Base-by-base conservation (phyloP, 805 yeast genomes). In the Cyberlindnera euphorbiae region DNA sequence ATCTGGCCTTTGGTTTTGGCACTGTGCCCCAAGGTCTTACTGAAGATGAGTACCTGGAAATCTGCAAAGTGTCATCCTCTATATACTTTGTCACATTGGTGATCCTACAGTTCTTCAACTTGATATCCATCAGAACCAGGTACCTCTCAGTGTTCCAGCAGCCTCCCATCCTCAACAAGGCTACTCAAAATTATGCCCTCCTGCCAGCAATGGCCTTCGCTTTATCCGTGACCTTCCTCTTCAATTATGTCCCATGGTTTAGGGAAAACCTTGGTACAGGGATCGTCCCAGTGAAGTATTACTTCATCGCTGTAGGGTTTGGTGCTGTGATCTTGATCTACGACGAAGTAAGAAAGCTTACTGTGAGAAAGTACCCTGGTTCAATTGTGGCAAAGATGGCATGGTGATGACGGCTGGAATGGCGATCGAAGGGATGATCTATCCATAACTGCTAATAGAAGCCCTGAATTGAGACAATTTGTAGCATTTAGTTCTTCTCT, bases 61-160 rank as follows among this genome's bases (percentile, higher is more conserved):
- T 55, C 21, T 47, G 49, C 33, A 55, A 53, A 28, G 51, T 50
- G 18, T 65, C 71, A 3, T 66, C 73, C 2, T 64, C 72, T 3
- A 63, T 70, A 30, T 71, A 69, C 50, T 71, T 71, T 45, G 55
- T 60, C 28, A 69, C 67, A 31, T 55, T 71, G 58, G 73, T 71
- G 6, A 60, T 70, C 26, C 50, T 70, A 61, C 76, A 71, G 46
- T 58, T 63, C 46, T 69, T 69, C 56, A 69, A 70, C 42, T 50
- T 69, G 42, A 39, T 70, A 45, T 56, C 67, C 2, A 59, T 65
- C 27, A 60, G 77, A 52, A 64, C 70, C 0, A 57, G 74, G 41
- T 53, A 58, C 31, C 52, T 64, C 40, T 61, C 69, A 38, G 38
- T 69, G 16, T 64, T 69, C 53, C 70, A 66, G 39, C 68, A 62